Percentiles rank a stretch among this genome's conserved stretches.
phyloP scores from a whole-genome alignment of 768 basidiomycete genomes.

The Porpolomopsis calyptriformis region DNA sequence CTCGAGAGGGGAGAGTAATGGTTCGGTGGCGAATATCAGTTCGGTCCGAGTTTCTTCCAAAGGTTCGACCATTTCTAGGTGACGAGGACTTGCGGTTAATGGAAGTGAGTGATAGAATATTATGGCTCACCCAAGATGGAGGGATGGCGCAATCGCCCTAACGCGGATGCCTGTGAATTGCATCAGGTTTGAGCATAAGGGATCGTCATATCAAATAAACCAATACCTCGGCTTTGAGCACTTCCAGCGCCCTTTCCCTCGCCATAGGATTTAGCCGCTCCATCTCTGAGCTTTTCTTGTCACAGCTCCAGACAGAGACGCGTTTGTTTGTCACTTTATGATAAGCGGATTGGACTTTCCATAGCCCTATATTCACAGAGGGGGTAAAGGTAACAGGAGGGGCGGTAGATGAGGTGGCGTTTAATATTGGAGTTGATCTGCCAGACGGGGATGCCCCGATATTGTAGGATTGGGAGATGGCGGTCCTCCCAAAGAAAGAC shows the following conservation, averaged over 20 bases:
- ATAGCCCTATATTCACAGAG: constrained; percentile 67
- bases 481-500: constrained; percentile 72
- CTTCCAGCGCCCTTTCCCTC: constrained; percentile 69
- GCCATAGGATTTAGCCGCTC: constrained; percentile 55
- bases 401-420: constrained; percentile 17
- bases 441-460: constrained; percentile 36
- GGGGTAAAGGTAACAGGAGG: constrained; percentile 36
- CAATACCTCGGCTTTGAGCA: constrained; percentile 82
- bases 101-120: neutral
- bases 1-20: constrained; percentile 71
- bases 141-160: constrained; percentile 83
- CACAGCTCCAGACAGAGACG: constrained; percentile 87
- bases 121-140: constrained; percentile 64
- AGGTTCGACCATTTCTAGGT: constrained; percentile 91
- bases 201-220: constrained; percentile 1
- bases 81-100: constrained; percentile 4
- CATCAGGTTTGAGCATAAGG: constrained; percentile 7
- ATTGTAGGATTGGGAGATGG: constrained; percentile 72
- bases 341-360: constrained; percentile 77
- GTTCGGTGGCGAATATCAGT: constrained; percentile 89
- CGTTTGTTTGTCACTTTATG: constrained; percentile 87
- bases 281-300: constrained; percentile 69
- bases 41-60: constrained; percentile 86
- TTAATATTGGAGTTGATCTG: constrained; percentile 37
- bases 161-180: constrained; percentile 57